Conservation (phyloP, 2,329 filamentous ascomycete species). For the Scedosporium boydii region DNA sequence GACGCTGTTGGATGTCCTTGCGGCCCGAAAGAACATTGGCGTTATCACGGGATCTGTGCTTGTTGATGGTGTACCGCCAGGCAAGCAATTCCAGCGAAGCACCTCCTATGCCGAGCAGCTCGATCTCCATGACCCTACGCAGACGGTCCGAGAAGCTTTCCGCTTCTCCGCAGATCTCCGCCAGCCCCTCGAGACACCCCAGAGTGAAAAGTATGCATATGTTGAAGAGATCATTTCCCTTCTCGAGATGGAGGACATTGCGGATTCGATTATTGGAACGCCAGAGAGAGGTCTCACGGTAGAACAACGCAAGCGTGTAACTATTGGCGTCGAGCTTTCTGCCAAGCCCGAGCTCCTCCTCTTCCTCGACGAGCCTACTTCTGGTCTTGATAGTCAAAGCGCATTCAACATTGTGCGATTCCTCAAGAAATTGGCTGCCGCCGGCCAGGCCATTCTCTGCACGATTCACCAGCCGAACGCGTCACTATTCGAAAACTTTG, state of each 20-base stretch:
- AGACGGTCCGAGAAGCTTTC: conserved; percentile 55
- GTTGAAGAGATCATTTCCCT: conserved; percentile 53
- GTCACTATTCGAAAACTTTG: conserved; percentile 79
- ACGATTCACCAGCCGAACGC: conserved; percentile 89
- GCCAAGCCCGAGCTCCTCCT: conserved; percentile 70
- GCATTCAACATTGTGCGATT: conserved; percentile 64
- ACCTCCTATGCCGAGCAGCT: conserved; percentile 55
- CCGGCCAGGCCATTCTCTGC: conserved; percentile 80
- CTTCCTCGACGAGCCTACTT: conserved; percentile 73
- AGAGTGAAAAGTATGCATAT: conserved; percentile 46
- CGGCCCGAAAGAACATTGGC: conserved; percentile 50
- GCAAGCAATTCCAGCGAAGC: conserved; percentile 50
- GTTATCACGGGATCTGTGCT: conserved; percentile 48
- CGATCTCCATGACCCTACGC: conserved; percentile 51
- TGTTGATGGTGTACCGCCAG: conserved; percentile 46
- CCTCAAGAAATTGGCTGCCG: conserved; percentile 59
- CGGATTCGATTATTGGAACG: conserved; percentile 48
- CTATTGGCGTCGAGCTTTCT: conserved; percentile 81
- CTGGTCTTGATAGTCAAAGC: conserved; percentile 60
- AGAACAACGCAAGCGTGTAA: conserved; percentile 65
- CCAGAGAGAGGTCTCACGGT: conserved; percentile 62
- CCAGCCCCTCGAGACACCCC: conserved; percentile 43
- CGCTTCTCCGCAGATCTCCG: conserved; percentile 54
- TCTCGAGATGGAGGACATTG: conserved; percentile 48
- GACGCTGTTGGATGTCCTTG: conserved; percentile 69